Evolutionary conservation across 1,139 yeast species (phyloP).

Genomic region (Taphrina wiesneri): DNA sequence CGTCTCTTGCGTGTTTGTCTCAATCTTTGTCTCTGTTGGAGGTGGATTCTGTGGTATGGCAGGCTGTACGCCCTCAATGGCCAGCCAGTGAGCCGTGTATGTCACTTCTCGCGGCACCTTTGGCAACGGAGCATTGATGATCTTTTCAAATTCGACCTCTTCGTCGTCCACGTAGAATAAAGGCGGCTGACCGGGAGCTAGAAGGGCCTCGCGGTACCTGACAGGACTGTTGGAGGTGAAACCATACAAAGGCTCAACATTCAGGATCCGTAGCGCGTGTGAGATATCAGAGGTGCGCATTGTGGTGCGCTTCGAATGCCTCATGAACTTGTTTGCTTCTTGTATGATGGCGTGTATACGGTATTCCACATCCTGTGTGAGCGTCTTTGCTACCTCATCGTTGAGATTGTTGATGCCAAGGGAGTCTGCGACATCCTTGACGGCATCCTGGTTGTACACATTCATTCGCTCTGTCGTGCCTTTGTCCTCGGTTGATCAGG

Average conservation of each 20-base stretch:
- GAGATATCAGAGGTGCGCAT: constrained; percentile 80
- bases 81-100: constrained; percentile 87
- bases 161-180: constrained; percentile 84
- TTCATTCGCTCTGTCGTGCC: constrained; percentile 6
- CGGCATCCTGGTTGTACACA: constrained; percentile 61
- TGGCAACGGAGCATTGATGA: constrained; percentile 91
- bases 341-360: constrained; percentile 80
- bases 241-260: constrained; percentile 67
- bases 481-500: too few species aligned
- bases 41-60: constrained; percentile 96
- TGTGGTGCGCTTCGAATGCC: constrained; percentile 84
- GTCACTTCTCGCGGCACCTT: constrained; percentile 90
- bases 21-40: constrained; percentile 55
- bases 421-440: constrained; percentile 91
- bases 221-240: constrained; percentile 56
- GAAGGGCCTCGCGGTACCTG: constrained; percentile 74
- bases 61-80: constrained; percentile 98
- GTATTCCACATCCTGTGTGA: constrained; percentile 98
- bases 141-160: constrained; percentile 89
- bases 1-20: constrained; percentile 49
- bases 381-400: constrained; percentile 88
- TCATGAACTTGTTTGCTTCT: constrained; percentile 93
- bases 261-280: constrained; percentile 77
- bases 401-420: constrained; percentile 73
- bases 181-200: constrained; percentile 90